A percentile compares a stretch with the other conserved stretches of the same genome.
phyloP scores from a whole-genome alignment of 345 rosid genomes.

The Sonneratia alba region DNA sequence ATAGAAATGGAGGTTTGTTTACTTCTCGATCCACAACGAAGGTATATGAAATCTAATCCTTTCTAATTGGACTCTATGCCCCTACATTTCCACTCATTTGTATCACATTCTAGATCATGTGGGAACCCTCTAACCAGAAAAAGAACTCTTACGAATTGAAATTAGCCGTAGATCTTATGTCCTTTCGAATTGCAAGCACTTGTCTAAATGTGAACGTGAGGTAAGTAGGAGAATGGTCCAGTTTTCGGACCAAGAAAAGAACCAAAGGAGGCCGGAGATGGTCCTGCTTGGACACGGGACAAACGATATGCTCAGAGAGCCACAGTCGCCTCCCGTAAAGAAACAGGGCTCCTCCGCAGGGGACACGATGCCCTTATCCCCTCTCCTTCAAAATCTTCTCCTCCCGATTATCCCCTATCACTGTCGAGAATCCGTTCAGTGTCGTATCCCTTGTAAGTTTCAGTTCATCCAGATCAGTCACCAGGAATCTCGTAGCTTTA shows the following conservation, averaged over 20 bases:
- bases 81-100: no score
- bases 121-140: no score
- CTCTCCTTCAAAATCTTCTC: no score
- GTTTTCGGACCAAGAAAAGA: not conserved
- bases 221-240: constrained; percentile 3
- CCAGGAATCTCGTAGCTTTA: not conserved
- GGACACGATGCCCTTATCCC: not conserved
- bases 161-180: not conserved
- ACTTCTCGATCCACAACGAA: no score
- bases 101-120: no score
- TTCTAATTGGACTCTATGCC: no score
- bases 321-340: constrained; percentile 10
- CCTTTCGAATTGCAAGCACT: not conserved
- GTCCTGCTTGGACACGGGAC: not conserved
- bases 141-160: no score
- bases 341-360: constrained; percentile 14
- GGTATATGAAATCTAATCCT: no score
- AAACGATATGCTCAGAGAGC: not conserved
- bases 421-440: not conserved
- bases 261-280: not conserved
- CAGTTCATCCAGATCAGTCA: not conserved
- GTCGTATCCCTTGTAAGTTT: no score
- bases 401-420: no score
- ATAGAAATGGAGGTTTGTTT: no score
- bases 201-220: not conserved